Evolutionary conservation across 768 basidiomycete species (phyloP).

Genomic region (Mycena galopus): DNA sequence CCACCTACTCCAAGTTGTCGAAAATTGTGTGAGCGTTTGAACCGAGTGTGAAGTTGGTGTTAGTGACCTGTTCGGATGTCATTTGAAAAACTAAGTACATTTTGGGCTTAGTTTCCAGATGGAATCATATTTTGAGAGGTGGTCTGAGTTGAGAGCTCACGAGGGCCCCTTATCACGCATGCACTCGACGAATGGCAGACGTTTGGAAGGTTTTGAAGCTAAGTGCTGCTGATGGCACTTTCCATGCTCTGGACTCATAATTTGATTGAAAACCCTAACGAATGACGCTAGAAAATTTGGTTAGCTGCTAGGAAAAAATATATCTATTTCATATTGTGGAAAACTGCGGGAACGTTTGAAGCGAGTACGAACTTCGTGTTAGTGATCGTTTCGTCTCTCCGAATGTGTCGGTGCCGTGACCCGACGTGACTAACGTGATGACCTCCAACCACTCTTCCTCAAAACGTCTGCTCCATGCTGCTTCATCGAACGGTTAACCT

Average conservation of each 20-base stretch:
- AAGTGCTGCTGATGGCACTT: neutral
- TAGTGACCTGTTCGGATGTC: neutral
- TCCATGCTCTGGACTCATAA: neutral
- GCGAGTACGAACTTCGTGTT: neutral
- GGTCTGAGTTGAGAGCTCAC: too few relatives aligned
- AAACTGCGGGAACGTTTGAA: neutral
- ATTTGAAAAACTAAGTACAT: neutral
- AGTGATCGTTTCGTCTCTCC: neutral
- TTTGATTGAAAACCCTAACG: neutral
- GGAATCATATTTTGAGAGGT: too few relatives aligned
- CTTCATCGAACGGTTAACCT: too few relatives aligned
- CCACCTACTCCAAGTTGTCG: neutral
- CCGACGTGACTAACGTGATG: too few relatives aligned
- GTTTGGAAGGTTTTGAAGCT: neutral
- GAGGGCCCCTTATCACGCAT: too few relatives aligned
- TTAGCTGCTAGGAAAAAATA: neutral
- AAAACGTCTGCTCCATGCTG: too few relatives aligned
- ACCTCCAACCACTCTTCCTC: too few relatives aligned
- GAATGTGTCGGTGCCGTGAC: too few relatives aligned
- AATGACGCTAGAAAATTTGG: neutral
- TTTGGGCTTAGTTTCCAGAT: too few relatives aligned
- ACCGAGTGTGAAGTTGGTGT: neutral
- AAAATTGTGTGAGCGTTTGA: neutral
- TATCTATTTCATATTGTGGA: neutral
- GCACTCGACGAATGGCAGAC: neutral